Base-by-base conservation (phyloP, 164 flowering plant genomes). In the Magnolia kwangsiensis region DNA sequence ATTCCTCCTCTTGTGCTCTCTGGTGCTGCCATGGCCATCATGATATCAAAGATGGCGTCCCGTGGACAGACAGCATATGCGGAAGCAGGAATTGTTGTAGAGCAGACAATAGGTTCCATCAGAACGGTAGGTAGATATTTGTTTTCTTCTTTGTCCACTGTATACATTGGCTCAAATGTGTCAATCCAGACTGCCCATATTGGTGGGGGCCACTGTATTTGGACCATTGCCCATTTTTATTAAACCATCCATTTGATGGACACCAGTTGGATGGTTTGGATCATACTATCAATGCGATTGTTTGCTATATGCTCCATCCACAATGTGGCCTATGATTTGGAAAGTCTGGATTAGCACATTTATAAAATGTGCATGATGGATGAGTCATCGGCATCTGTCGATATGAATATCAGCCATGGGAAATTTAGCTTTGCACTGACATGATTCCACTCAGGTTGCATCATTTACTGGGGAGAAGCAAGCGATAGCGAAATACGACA, bases 391-490 rank as follows among this genome's bases (percentile, higher is more conserved):
- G 13, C 13, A 55, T 55, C 18, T 55, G 16, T 11, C 19, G 0
- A 55, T 11, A 8, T 11, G 61, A 55, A 11, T 37, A 8, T 11
- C 16, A 55, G 13, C 18, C 11, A 55, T 11, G 61, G 61, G 18
- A 55, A 11, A 16, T 13, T 55, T 55, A 2, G 61, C 61, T 55
- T 55, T 14, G 61, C 61, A 19, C 27, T 37, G 27, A 74, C 50
- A 31, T 8, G 24, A 20, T 55, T 16, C 1, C 14, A 2, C 49
- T 24, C 76, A 88, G 89, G 89, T 87, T 66, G 89, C 85, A 75
- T 85, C 91, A 63, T 87, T 84, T 78, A 86, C 89, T 19, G 90
- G 90, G 67, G 89, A 89, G 80, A 85, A 83, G 77, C 85, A 76
- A 68, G 89, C 90, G 2, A 81, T 87, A 2, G 74, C 75, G 7